Conservation (phyloP, 768 basidiomycete species). For the Collybiopsis luxurians region DNA sequence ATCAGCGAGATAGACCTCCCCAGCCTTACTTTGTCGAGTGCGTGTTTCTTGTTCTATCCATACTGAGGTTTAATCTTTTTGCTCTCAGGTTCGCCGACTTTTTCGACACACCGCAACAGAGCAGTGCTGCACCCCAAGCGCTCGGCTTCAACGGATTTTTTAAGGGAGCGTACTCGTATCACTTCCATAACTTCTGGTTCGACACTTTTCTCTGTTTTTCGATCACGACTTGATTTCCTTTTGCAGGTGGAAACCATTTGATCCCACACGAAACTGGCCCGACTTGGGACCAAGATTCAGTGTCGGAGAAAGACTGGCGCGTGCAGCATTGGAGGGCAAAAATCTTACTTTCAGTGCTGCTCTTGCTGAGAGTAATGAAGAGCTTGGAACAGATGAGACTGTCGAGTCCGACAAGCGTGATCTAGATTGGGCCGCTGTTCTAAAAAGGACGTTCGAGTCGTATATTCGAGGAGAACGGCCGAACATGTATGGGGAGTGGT, state of each 20-base stretch:
- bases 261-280: slow-evolving; percentile 83
- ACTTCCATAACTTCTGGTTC: slow-evolving; percentile 92
- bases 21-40: slow-evolving; percentile 90
- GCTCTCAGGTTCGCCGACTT: slow-evolving; percentile 71
- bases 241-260: slow-evolving; percentile 91
- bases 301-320: slow-evolving; percentile 68
- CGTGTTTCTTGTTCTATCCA: slow-evolving; percentile 17
- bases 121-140: slow-evolving; percentile 76
- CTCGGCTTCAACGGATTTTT: slow-evolving; percentile 92
- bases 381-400: slow-evolving; percentile 22
- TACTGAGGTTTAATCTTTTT: not conserved
- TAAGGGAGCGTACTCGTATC: slow-evolving; percentile 89
- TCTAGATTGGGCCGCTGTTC: slow-evolving; percentile 81
- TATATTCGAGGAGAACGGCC: slow-evolving; percentile 84
- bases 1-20: slow-evolving; percentile 86
- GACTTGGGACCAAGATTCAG: slow-evolving; percentile 82
- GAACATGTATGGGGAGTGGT: slow-evolving; percentile 90
- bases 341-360: slow-evolving; percentile 11
- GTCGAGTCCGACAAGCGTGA: slow-evolving; percentile 68
- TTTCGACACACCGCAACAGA: slow-evolving; percentile 69
- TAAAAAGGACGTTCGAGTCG: slow-evolving; percentile 94
- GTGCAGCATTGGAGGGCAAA: slow-evolving; percentile 34
- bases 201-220: slow-evolving; percentile 12
- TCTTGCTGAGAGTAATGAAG: not conserved
- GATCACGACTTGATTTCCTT: not conserved